A percentile compares a stretch with the other conserved stretches of the same genome.
Evolutionary conservation across 2,329 filamentous ascomycete species (phyloP).

Genomic region (Fusarium agapanthi): DNA sequence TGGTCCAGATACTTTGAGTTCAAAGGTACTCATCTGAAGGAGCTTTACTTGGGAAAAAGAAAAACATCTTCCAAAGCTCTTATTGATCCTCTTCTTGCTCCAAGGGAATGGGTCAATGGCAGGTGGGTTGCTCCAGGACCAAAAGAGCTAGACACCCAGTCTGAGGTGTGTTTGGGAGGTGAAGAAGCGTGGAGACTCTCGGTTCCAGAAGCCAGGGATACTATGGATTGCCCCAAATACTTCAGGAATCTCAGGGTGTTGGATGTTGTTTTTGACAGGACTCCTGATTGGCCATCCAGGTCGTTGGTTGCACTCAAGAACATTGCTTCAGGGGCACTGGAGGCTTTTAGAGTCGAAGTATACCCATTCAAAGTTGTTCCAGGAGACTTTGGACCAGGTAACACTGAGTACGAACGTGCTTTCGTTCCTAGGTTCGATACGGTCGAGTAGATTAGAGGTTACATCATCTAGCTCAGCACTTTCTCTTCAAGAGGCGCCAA

Average conservation of each 20-base stretch:
- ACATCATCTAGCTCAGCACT: neutral
- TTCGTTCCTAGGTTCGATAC: neutral
- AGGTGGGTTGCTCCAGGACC: neutral
- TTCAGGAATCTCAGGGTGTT: constrained; percentile 1
- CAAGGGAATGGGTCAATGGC: constrained; percentile 3
- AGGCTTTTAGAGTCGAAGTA: constrained; percentile 5
- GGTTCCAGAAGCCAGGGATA: neutral
- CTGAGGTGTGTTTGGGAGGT: neutral
- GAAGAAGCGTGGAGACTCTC: neutral
- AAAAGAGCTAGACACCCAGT: neutral
- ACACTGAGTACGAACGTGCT: neutral
- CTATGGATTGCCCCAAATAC: neutral
- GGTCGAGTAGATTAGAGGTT: neutral
- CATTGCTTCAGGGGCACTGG: neutral
- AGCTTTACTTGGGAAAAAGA: constrained; percentile 8
- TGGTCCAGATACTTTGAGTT: neutral
- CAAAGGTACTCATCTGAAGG: neutral
- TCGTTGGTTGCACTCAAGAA: constrained; percentile 4
- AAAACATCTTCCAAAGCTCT: neutral
- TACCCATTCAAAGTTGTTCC: neutral
- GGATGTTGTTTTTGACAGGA: neutral
- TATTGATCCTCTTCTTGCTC: neutral
- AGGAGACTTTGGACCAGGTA: neutral
- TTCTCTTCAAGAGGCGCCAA: too few relatives aligned
- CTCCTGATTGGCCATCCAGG: neutral